Evolutionary conservation across 2,329 filamentous ascomycete genomes (phyloP), one percentile per base, ranked within the genome.

Genomic region (Penicillium palitans): DNA sequence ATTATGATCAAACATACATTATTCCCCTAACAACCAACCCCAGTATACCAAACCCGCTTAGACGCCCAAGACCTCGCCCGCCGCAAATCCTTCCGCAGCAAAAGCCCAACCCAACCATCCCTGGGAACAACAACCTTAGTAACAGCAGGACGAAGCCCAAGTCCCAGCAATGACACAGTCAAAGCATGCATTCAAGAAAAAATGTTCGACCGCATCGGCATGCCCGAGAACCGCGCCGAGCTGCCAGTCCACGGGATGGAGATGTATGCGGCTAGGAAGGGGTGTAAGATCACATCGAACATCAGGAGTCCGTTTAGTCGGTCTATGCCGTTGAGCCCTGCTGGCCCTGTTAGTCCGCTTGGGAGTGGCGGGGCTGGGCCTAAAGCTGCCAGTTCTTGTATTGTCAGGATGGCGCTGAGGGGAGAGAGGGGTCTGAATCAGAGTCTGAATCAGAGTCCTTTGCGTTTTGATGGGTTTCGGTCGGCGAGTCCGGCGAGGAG

Each of bases 31-130:
- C 61, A 59, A 61, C 31, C 27, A 29, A 51, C 15, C 13, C 47
- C 29, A 71, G 68, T 60, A 39, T 57, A 55, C 52, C 67, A 72
- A 65, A 57, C 53, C 42, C 67, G 67, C 17, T 62, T 66, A 45
- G 60, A 58, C 55, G 66, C 61, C 6, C 66, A 72, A 65, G 70
- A 74, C 55, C 61, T 67, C 57, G 70, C 68, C 52, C 70, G 68
- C 25, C 74, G 70, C 55, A 73, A 72, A 53, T 68, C 67, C 21
- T 64, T 74, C 12, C 67, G 63, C n/a, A 56, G 31, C 27, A 58
- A 61, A 12, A 49, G 3, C 27, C 44, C 7, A 55, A 10, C n/a
- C 25, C 51, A 21, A 39, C 51, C 29, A 25, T 42, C 24, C 15
- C 42, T 57, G 15, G 59, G 56, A 45, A 53, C 40, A 21, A 61